Conservation (phyloP, 1,139 yeast species). For the Geotrichum bryndzae region DNA sequence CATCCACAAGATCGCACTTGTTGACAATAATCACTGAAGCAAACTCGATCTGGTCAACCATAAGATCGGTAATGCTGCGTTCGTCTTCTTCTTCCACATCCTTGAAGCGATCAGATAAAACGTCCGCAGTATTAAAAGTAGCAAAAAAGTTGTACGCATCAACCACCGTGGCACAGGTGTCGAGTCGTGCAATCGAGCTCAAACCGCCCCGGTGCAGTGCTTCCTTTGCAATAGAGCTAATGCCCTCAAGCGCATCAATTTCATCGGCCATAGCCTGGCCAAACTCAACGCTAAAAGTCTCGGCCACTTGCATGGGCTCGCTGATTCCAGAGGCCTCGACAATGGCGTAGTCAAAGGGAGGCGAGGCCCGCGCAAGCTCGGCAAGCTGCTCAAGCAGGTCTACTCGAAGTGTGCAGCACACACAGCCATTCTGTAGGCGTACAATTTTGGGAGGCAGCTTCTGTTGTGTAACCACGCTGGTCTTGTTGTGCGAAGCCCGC, state of each 20-base stretch:
- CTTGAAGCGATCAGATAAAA: constrained; percentile 39
- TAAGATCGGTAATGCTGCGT: constrained; percentile 42
- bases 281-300: constrained; percentile 41
- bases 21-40: constrained; percentile 42
- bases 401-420: constrained; percentile 45
- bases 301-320: constrained; percentile 49
- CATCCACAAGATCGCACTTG: constrained; percentile 34
- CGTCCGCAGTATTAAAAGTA: constrained; percentile 42
- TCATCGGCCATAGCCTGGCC: constrained; percentile 21
- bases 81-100: constrained; percentile 40
- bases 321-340: constrained; percentile 45
- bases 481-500: constrained; percentile 17
- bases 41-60: constrained; percentile 46
- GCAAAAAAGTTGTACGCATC: constrained; percentile 40
- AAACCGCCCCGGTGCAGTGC: constrained; percentile 40
- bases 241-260: constrained; percentile 31
- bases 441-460: constrained; percentile 38
- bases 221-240: constrained; percentile 26
- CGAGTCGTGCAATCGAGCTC: constrained; percentile 38
- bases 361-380: constrained; percentile 32
- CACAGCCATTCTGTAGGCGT: constrained; percentile 45
- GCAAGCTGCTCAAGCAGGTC: constrained; percentile 43
- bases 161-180: constrained; percentile 45
- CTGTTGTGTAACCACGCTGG: constrained; percentile 39
- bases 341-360: constrained; percentile 40